Evolutionary conservation across 2,329 filamentous ascomycete species (phyloP).

Genomic region (Beauveria sp.): DNA sequence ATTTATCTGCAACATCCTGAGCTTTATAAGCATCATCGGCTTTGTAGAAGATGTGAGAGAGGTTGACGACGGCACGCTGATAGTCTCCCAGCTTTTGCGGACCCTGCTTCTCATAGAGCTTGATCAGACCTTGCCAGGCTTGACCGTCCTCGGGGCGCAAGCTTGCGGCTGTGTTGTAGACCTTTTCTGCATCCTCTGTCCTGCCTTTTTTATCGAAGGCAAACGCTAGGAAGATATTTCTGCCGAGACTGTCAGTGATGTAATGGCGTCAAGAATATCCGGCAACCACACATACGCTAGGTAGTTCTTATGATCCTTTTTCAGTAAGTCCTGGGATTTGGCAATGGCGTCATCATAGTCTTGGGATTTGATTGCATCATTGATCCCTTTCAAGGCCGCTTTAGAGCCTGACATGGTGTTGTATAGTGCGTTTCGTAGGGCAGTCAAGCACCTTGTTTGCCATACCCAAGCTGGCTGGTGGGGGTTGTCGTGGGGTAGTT

Average conservation of each 20-base stretch:
- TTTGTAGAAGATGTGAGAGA: slow-evolving; percentile 68
- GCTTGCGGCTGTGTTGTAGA: slow-evolving; percentile 65
- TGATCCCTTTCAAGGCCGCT: slow-evolving; percentile 72
- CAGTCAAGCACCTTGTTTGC: background rate
- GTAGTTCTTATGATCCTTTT: slow-evolving; percentile 70
- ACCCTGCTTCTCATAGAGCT: slow-evolving; percentile 74
- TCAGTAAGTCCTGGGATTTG: slow-evolving; percentile 61
- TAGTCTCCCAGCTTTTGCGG: slow-evolving; percentile 64
- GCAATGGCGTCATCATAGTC: slow-evolving; percentile 70
- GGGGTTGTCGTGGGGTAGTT: background rate
- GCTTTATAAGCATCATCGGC: slow-evolving; percentile 56
- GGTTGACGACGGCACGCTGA: slow-evolving; percentile 60
- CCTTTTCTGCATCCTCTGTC: slow-evolving; percentile 63
- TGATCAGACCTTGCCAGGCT: slow-evolving; percentile 84
- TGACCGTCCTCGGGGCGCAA: slow-evolving; percentile 71
- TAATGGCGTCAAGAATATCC: background rate
- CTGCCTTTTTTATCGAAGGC: slow-evolving; percentile 70
- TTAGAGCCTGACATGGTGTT: slow-evolving; percentile 52
- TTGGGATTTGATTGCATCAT: slow-evolving; percentile 66
- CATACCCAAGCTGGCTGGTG: background rate
- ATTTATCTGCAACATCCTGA: slow-evolving; percentile 69
- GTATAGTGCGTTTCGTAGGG: background rate
- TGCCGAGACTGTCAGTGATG: slow-evolving; percentile 23
- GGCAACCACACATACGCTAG: slow-evolving; percentile 54
- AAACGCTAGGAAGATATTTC: slow-evolving; percentile 80